phyloP scores from a whole-genome alignment of 2,329 filamentous ascomycete species.

The Paecilomyces variotii region DNA sequence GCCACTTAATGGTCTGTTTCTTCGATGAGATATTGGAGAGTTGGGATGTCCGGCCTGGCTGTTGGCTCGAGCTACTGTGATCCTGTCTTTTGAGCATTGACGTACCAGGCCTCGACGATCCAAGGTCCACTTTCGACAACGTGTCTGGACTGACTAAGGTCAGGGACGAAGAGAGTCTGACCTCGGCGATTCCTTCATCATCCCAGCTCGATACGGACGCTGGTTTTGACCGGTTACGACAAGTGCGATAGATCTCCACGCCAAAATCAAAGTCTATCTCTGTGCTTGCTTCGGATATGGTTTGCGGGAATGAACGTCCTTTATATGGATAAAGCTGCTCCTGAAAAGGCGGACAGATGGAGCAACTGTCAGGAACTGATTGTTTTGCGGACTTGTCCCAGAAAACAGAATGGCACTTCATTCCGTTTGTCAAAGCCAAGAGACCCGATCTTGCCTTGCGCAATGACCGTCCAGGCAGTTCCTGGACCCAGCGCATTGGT shows the following conservation, averaged over 20 bases:
- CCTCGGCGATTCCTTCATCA: constrained; percentile 2
- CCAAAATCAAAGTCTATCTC: constrained; percentile 21
- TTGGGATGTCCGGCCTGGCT: background rate
- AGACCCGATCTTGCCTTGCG: constrained; percentile 25
- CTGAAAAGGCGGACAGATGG: background rate
- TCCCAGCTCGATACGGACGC: constrained; percentile 5
- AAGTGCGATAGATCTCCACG: constrained; percentile 17
- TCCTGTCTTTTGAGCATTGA: background rate
- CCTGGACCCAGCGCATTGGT: constrained; percentile 18
- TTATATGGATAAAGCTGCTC: constrained; percentile 3
- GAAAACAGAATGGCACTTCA: constrained; percentile 13
- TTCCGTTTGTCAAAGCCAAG: constrained; percentile 18
- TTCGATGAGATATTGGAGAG: background rate
- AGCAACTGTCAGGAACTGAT: background rate
- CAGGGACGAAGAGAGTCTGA: constrained; percentile 2
- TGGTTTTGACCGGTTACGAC: constrained; percentile 9
- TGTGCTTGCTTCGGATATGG: constrained; percentile 21
- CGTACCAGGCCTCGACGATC: background rate
- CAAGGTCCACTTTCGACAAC: background rate
- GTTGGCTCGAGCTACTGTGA: background rate
- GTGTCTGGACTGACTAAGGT: constrained; percentile 2
- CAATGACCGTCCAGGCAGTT: constrained; percentile 20
- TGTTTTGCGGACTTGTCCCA: background rate
- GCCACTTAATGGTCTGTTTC: background rate
- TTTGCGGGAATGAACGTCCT: constrained; percentile 10